These are phyloP conservation scores for Calonectria pauciramosa DNA, from an alignment of 2,329 filamentous ascomycete genomes.

Conservation along the genomic window DNA sequence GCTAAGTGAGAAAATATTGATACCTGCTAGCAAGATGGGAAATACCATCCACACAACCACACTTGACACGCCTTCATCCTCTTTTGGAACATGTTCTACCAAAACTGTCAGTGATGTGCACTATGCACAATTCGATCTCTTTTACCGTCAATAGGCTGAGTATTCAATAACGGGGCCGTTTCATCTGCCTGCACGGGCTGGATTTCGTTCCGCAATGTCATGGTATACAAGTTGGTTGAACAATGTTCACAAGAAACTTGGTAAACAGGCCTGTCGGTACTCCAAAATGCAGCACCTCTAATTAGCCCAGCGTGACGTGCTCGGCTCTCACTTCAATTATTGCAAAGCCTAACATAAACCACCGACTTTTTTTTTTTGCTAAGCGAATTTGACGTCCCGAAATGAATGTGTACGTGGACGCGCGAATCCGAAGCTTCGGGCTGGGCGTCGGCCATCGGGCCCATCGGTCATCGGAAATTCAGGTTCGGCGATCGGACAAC, in stretches of 20 bases:
- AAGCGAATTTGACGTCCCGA: background rate
- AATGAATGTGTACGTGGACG: background rate
- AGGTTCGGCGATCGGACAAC: background rate
- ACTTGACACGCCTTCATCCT: background rate
- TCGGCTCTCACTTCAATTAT: background rate
- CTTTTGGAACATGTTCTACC: background rate
- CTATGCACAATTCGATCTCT: too few species aligned
- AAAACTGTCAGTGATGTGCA: background rate
- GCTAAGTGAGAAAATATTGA: background rate
- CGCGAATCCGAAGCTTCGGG: background rate
- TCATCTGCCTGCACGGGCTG: background rate
- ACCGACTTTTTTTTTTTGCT: background rate
- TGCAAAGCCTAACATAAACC: background rate
- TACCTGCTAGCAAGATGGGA: conserved; percentile 13
- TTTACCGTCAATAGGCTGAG: background rate
- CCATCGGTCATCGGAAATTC: background rate
- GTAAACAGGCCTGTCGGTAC: background rate
- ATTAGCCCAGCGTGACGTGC: background rate
- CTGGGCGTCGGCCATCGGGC: background rate
- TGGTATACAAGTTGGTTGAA: background rate
- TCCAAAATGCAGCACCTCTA: background rate
- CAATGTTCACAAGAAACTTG: background rate
- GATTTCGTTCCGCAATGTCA: background rate
- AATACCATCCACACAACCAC: conserved; percentile 13
- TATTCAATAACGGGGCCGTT: background rate